Evolutionary conservation across 148 eudicot genomes (phyloP), one percentile per base, ranked within the genome.

Genomic region (Linanthus parryae): DNA sequence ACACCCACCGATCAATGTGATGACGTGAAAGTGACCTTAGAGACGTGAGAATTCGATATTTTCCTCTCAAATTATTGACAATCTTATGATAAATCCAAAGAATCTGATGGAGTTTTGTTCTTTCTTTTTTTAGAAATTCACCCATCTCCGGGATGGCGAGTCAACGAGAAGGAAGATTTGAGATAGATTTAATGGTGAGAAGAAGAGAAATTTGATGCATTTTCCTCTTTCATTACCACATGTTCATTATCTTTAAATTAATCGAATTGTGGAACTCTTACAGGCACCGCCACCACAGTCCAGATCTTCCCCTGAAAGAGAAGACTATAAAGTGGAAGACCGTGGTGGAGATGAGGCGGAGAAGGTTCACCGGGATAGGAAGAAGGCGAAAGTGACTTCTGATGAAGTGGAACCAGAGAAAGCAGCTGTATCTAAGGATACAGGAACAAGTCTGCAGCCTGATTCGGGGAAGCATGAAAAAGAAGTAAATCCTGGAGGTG

Each of bases 171-270:
- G 89, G 81, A 27, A 94, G 82, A 51, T 75, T 71, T 46, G 66
- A 88, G 68, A 88, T 88, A 68, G 99, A 94, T 88, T 88, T 94
- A 69, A 88, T 87, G 99, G 99, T 94, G 37, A 68, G 78, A 35
- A n/a, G 50, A 59, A 35, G 45, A 62, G 34, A 56, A n/a, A n/a
- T n/a, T n/a, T n/a, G n/a, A n/a, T n/a, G n/a, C n/a, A n/a, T n/a
- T n/a, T n/a, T n/a, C n/a, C n/a, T n/a, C n/a, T n/a, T n/a, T n/a
- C n/a, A n/a, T n/a, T n/a, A n/a, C n/a, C n/a, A n/a, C n/a, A n/a
- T n/a, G n/a, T n/a, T n/a, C n/a, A n/a, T n/a, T n/a, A n/a, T n/a
- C n/a, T n/a, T n/a, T n/a, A n/a, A n/a, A n/a, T n/a, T n/a, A n/a
- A n/a, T n/a, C n/a, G n/a, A n/a, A n/a, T n/a, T n/a, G n/a, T n/a